Conservation (phyloP, 495 filamentous ascomycete genomes). For the Annulohypoxylon moriforme region DNA sequence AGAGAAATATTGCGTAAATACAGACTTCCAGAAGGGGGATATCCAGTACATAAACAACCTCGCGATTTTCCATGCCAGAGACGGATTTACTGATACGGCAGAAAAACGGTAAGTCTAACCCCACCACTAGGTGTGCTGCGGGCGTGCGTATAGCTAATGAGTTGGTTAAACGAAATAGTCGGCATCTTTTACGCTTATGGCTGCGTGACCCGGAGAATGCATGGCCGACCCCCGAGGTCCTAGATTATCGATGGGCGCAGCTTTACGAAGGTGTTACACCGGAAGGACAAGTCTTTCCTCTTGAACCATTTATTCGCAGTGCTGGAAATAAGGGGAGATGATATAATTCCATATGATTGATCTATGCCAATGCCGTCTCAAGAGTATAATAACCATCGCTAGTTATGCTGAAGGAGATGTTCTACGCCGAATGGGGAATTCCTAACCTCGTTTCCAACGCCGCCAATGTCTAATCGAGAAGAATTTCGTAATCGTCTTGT, state of each 20-base stretch:
- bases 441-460: slow-evolving; percentile 16
- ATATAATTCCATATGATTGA: slow-evolving; percentile 1
- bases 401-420: not conserved
- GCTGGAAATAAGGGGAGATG: slow-evolving; percentile 50
- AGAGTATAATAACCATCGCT: slow-evolving; percentile 2
- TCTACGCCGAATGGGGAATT: slow-evolving; percentile 22
- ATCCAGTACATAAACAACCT: slow-evolving; percentile 67
- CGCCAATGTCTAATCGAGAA: slow-evolving; percentile 59
- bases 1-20: slow-evolving; percentile 61
- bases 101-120: slow-evolving; percentile 57
- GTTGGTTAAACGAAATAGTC: slow-evolving; percentile 50
- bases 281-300: slow-evolving; percentile 64
- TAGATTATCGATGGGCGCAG: slow-evolving; percentile 62
- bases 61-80: slow-evolving; percentile 63
- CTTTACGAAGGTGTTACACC: slow-evolving; percentile 63
- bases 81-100: slow-evolving; percentile 58
- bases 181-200: slow-evolving; percentile 69
- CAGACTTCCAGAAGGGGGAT: slow-evolving; percentile 67
- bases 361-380: slow-evolving; percentile 7
- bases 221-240: slow-evolving; percentile 63
- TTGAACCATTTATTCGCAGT: slow-evolving; percentile 62
- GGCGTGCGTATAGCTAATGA: slow-evolving; percentile 9
- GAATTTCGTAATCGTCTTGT: slow-evolving; percentile 78
- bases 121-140: no score
- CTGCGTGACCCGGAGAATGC: slow-evolving; percentile 66